A percentile compares a stretch with the other conserved stretches of the same genome.
These are phyloP conservation scores for Leishmania tropica DNA, from an alignment of 208 protist genomes.

Conservation along the genomic window DNA sequence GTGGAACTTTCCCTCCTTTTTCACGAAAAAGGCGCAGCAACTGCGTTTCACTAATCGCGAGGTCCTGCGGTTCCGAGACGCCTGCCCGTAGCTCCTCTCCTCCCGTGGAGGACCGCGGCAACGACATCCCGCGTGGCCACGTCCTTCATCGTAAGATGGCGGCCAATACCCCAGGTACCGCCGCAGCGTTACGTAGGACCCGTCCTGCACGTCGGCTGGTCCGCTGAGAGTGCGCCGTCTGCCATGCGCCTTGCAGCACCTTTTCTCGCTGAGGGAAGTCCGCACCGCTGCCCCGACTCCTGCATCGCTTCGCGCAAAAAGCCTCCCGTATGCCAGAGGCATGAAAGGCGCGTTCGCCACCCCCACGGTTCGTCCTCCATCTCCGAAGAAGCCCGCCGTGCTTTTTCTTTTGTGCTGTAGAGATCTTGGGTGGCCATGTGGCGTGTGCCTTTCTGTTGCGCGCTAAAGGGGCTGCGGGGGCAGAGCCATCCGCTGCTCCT, in stretches of 20 bases:
- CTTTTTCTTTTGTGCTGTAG: no score
- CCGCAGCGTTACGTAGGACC: neutral
- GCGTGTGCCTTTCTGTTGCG: no score
- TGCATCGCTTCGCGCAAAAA: neutral
- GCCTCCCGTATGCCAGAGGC: neutral
- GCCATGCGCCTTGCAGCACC: neutral
- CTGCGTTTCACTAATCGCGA: neutral
- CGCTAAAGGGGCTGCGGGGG: no score
- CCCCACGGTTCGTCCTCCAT: neutral
- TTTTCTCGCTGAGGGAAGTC: neutral
- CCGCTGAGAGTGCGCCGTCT: neutral
- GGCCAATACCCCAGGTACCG: neutral
- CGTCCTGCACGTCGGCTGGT: neutral
- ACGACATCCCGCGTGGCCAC: neutral
- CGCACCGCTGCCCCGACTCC: neutral
- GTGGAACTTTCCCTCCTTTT: neutral
- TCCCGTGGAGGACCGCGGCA: neutral
- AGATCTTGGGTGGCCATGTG: no score
- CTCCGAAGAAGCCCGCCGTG: neutral
- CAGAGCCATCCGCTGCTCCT: no score
- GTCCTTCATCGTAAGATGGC: neutral
- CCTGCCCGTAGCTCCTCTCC: neutral
- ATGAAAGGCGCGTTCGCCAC: neutral
- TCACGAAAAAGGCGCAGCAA: neutral
- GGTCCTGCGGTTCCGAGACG: accelerated